Percentiles rank a stretch among this genome's conserved stretches.
Conservation (phyloP, 2,329 filamentous ascomycete species). For the Fonsecaea multimorphosa region DNA sequence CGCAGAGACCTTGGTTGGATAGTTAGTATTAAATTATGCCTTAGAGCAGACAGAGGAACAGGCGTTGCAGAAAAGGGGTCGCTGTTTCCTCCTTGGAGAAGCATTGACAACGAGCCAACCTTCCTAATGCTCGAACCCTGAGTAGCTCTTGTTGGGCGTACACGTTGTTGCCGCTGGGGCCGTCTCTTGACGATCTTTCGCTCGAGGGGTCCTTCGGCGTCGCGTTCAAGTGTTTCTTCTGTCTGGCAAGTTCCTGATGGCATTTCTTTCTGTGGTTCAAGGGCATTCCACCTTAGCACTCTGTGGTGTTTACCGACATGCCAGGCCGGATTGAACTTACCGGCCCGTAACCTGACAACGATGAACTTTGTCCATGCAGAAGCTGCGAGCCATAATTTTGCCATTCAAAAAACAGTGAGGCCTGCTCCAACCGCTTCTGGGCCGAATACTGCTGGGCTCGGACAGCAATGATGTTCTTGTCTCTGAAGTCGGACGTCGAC, state of each 20-base stretch:
- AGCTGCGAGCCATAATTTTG: background rate
- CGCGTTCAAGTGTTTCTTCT: background rate
- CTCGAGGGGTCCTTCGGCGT: background rate
- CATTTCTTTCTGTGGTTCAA: background rate
- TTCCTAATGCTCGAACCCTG: no score
- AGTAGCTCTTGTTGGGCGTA: background rate
- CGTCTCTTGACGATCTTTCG: background rate
- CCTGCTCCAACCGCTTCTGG: background rate
- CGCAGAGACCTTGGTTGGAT: constrained; percentile 1
- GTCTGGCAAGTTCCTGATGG: background rate
- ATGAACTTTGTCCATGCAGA: background rate
- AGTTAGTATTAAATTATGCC: background rate
- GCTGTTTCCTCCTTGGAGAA: background rate
- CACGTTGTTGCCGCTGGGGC: background rate
- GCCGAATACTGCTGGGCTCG: constrained; percentile 5
- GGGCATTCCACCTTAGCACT: background rate
- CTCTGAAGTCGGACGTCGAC: background rate
- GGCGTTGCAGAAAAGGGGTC: constrained; percentile 6
- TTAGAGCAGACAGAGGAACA: background rate
- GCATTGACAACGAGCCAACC: background rate
- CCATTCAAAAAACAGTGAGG: background rate
- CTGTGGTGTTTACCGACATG: background rate
- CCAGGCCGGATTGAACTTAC: background rate
- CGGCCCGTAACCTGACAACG: background rate
- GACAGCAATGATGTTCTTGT: constrained; percentile 1